A percentile compares a stretch with the other conserved stretches of the same genome.
phyloP scores from a whole-genome alignment of 2,329 filamentous ascomycete species.

The Rhynchosporium graminicola region DNA sequence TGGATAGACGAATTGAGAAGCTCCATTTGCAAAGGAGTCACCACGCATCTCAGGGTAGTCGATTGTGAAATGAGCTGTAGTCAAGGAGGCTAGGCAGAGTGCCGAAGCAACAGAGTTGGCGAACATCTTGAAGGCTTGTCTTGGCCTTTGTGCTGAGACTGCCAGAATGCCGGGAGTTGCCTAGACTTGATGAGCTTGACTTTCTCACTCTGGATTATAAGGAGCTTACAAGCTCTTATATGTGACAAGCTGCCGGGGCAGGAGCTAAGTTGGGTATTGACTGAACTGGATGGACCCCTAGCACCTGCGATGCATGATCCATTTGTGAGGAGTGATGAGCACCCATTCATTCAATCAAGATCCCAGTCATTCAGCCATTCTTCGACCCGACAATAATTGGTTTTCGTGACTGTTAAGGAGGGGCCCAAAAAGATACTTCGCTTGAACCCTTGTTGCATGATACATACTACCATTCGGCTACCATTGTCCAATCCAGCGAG shows the following conservation, averaged over 20 bases:
- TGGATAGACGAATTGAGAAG: constrained; percentile 41
- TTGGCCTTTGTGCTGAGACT: background rate
- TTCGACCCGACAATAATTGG: no score
- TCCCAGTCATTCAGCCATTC: background rate
- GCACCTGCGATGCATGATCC: background rate
- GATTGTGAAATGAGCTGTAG: constrained; percentile 57
- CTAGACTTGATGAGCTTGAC: background rate
- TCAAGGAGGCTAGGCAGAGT: constrained; percentile 44
- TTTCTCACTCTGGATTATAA: background rate
- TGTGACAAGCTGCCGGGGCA: background rate
- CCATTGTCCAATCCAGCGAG: constrained; percentile 6
- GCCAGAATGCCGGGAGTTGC: background rate
- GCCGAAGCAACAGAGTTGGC: constrained; percentile 1
- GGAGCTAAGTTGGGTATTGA: background rate
- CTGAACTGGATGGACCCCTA: background rate
- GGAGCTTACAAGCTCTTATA: constrained; percentile 8
- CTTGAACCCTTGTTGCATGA: background rate
- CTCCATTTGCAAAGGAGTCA: constrained; percentile 44
- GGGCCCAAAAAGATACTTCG: background rate
- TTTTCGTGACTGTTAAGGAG: background rate
- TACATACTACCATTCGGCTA: background rate
- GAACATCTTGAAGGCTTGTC: constrained; percentile 13
- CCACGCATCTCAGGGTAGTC: constrained; percentile 53
- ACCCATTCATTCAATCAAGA: background rate
- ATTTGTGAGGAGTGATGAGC: background rate